phyloP scores from a whole-genome alignment of 225 moss, liverwort and hornwort species.

The Physcomitrellopsis africana region DNA sequence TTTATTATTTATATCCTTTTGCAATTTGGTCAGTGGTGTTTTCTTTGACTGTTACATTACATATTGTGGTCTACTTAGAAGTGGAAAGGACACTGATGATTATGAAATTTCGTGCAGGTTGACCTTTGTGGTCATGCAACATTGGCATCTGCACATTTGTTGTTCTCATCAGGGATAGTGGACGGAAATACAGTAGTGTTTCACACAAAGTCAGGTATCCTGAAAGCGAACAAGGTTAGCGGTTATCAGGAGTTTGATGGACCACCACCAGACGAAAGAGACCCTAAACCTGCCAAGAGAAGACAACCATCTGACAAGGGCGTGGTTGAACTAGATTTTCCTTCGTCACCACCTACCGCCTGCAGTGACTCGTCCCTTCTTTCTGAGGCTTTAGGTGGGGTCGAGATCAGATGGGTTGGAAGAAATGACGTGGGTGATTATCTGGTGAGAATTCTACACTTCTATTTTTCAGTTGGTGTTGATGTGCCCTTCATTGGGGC shows the following conservation, averaged over 20 bases:
- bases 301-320: slow-evolving; percentile 75
- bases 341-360: slow-evolving; percentile 43
- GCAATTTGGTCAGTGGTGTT: not conserved
- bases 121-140: slow-evolving; percentile 46
- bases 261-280: slow-evolving; percentile 39
- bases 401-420: slow-evolving; percentile 79
- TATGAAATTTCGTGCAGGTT: slow-evolving; percentile 36
- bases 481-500: slow-evolving; percentile 2
- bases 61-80: not conserved
- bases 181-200: slow-evolving; percentile 79
- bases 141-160: slow-evolving; percentile 70
- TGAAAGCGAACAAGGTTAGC: slow-evolving; percentile 76
- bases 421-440: slow-evolving; percentile 72
- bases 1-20: not conserved
- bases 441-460: slow-evolving; percentile 50
- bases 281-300: slow-evolving; percentile 44
- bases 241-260: slow-evolving; percentile 73
- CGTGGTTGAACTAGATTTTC: slow-evolving; percentile 87
- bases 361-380: slow-evolving; percentile 58
- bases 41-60: not conserved
- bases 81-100: slow-evolving; percentile 22
- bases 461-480: slow-evolving; percentile 1
- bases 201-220: slow-evolving; percentile 70
- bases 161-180: slow-evolving; percentile 87
- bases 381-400: slow-evolving; percentile 68